Base-by-base conservation (phyloP, 768 basidiomycete genomes). In the Collybia nuda region DNA sequence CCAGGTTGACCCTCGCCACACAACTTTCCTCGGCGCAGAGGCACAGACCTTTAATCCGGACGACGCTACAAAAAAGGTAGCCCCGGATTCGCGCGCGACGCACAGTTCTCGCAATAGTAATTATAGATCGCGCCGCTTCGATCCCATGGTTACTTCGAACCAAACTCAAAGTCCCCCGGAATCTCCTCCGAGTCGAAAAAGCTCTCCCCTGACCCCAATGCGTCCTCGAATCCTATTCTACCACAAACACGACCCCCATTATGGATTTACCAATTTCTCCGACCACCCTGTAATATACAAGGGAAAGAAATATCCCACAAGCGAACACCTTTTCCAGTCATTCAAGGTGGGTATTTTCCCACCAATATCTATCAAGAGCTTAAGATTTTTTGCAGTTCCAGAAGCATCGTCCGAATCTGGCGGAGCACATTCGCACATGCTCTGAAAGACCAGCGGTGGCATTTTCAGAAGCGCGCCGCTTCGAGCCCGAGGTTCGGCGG, bases 311-410 rank as follows among this genome's bases (percentile, higher is more conserved):
- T 90, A 88, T 60, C 85, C 86, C 1, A 90, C 87, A 0, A 85
- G 85, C 60, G 88, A 88, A 61, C 88, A 89, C 64, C 75, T 89
- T 9, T 89, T 87, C 59, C 87, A 89, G 56, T 83, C 87, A 2
- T 78, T 88, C 68, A 88, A 87, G 63, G 85, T 83, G 48, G 9
- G 64, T 55, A n/a, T n/a, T 24, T 28, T 51, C 9, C 6, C 23
- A 28, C 40, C 50, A 42, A 19, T 45, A 19, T 1, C 15, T 50
- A 24, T 1, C 23, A 19, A 37, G 40, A 40, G n/a, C 40, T 47
- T 45, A 52, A 42, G 26, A 43, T 53, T 45, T 24, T 52, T 40
- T 49, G 46, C 6, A 88, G 84, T 89, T 88, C 55, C 70, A 84
- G 50, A 73, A 75, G 3, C 73, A 78, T 57, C 70, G 77, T 9